Percentiles rank a stretch among this genome's conserved stretches.
Conservation (phyloP, 148 eudicot species). For the Diospyros kaki region DNA sequence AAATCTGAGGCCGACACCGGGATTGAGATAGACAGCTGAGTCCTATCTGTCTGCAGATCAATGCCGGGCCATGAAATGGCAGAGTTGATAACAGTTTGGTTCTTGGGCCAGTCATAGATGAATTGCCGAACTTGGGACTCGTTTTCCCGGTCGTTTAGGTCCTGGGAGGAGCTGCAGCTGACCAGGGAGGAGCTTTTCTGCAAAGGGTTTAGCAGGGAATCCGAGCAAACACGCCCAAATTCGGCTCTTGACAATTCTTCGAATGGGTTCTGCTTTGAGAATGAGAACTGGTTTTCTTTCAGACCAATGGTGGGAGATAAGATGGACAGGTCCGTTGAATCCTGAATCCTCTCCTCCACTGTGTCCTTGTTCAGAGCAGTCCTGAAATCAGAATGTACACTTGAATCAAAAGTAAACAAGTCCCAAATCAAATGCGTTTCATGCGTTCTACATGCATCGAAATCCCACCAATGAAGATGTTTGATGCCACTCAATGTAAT, state of each 20-base stretch:
- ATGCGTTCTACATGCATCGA: too few species aligned
- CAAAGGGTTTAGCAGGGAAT: conserved; percentile 37
- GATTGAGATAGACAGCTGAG: conserved; percentile 50
- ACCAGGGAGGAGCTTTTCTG: conserved; percentile 23
- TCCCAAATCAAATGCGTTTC: too few species aligned
- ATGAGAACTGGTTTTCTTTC: conserved; percentile 20
- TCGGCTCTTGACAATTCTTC: conserved; percentile 7
- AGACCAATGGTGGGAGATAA: conserved; percentile 21
- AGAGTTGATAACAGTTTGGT: conserved; percentile 13
- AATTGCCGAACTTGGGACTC: conserved; percentile 32
- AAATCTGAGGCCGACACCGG: conserved; percentile 43
- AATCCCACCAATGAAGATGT: too few species aligned
- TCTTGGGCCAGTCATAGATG: conserved; percentile 47
- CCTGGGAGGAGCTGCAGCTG: conserved; percentile 15
- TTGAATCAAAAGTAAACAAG: neutral
- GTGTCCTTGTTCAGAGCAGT: conserved; percentile 19
- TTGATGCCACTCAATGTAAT: too few species aligned
- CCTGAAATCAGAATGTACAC: conserved; percentile 10
- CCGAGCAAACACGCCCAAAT: conserved; percentile 36
- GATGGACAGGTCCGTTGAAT: conserved; percentile 26
- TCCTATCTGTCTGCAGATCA: conserved; percentile 22
- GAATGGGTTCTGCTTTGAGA: neutral
- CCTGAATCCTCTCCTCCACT: conserved; percentile 16
- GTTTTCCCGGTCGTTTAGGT: conserved; percentile 14
- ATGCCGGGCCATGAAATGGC: conserved; percentile 29